Evolutionary conservation across 805 yeast genomes (phyloP).

Genomic region (Saccharomycopsis olivae): DNA sequence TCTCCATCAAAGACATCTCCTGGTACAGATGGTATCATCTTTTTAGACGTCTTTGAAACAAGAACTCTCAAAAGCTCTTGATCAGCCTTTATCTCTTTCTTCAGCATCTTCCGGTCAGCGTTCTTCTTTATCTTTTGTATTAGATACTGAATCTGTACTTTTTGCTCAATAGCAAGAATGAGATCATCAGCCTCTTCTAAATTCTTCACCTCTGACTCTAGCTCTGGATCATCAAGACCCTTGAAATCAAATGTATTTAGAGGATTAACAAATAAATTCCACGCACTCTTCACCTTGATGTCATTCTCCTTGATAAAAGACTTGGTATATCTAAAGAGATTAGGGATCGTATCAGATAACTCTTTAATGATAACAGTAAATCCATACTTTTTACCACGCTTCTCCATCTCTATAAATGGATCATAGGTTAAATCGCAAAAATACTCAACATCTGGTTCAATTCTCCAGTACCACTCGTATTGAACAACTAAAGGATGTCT

Average conservation of each 20-base stretch:
- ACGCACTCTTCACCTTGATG: conserved; percentile 47
- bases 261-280: conserved; percentile 53
- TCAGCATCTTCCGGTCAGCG: neutral
- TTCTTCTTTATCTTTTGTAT: conserved; percentile 3
- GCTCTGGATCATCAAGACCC: conserved; percentile 25
- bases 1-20: conserved; percentile 56
- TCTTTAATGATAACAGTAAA: conserved; percentile 76
- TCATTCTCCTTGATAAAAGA: conserved; percentile 42
- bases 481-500: conserved; percentile 63
- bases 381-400: conserved; percentile 63
- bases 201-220: conserved; percentile 19
- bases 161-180: conserved; percentile 21
- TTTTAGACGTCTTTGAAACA: conserved; percentile 28
- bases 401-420: conserved; percentile 76
- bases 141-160: conserved; percentile 21
- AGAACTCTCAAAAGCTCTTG: conserved; percentile 29
- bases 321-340: conserved; percentile 62
- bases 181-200: conserved; percentile 21
- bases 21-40: conserved; percentile 24
- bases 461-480: conserved; percentile 91
- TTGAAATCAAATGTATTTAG: conserved; percentile 25
- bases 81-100: conserved; percentile 18
- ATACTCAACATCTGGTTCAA: conserved; percentile 87
- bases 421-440: conserved; percentile 89
- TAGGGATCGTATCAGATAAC: conserved; percentile 72